phyloP scores from a whole-genome alignment of 352 stramenopile species.

The Globisporangium middletonii region DNA sequence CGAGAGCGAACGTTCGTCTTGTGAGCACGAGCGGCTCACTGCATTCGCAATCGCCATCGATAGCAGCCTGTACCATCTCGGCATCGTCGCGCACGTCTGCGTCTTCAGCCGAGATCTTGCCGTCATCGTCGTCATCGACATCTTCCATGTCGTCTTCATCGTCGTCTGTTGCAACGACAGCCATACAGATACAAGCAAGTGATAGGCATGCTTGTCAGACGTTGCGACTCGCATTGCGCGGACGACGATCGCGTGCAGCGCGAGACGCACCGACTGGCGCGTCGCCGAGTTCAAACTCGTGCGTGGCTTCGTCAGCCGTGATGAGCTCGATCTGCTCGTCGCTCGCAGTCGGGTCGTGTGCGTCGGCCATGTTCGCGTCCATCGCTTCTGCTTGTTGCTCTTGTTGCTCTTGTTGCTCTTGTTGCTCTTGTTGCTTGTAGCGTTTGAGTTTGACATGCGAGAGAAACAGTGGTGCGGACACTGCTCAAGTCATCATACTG shows the following conservation, averaged over 20 bases:
- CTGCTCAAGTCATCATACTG: too few species aligned
- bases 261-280: slow-evolving; percentile 48
- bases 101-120: slow-evolving; percentile 51
- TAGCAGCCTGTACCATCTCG: slow-evolving; percentile 33
- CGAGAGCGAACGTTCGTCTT: background rate
- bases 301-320: slow-evolving; percentile 63
- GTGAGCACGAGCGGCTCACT: background rate
- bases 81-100: slow-evolving; percentile 76
- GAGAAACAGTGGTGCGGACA: background rate
- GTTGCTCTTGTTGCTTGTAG: slow-evolving; percentile 22
- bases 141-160: slow-evolving; percentile 66
- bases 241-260: background rate
- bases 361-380: slow-evolving; percentile 24
- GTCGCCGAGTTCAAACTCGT: slow-evolving; percentile 84
- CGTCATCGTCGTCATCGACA: slow-evolving; percentile 37
- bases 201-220: background rate
- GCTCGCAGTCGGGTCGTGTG: slow-evolving; percentile 25
- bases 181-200: background rate
- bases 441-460: slow-evolving; percentile 4
- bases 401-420: slow-evolving; percentile 12
- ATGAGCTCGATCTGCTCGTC: slow-evolving; percentile 82
- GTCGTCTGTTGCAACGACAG: slow-evolving; percentile 27
- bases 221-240: too few species aligned
- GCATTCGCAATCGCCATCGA: slow-evolving; percentile 2
- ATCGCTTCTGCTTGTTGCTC: slow-evolving; percentile 13